phyloP scores from a whole-genome alignment of 371 early-diverging fungal genomes.

The Conidiobolus incongruus region DNA sequence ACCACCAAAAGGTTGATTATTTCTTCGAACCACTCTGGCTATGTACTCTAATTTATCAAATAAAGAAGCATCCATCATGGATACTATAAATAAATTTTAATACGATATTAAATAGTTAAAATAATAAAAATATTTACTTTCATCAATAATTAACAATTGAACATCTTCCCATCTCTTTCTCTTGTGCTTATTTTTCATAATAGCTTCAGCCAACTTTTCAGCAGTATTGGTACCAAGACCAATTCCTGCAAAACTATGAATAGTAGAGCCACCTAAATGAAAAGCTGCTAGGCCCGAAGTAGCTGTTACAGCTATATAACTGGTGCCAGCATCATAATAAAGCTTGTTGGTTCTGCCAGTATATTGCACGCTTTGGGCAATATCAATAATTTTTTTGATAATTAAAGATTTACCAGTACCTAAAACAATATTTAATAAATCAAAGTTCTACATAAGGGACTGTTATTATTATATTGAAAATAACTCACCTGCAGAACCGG shows the following conservation, averaged over 20 bases:
- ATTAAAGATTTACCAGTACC: too few relatives aligned
- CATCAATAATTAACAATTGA: constrained; percentile 49
- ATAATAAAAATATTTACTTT: constrained; percentile 23
- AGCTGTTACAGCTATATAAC: constrained; percentile 2
- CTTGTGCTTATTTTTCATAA: neutral
- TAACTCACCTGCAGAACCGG: constrained; percentile 16
- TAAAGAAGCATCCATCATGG: constrained; percentile 61
- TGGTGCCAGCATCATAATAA: too few relatives aligned
- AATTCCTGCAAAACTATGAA: constrained; percentile 29
- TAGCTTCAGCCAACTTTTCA: neutral
- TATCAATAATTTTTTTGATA: too few relatives aligned
- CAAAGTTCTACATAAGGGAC: too few relatives aligned
- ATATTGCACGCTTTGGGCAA: too few relatives aligned
- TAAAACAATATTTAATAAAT: too few relatives aligned
- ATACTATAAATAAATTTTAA: constrained; percentile 21
- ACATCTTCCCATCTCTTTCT: constrained; percentile 11
- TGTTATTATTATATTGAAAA: too few relatives aligned
- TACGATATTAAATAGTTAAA: neutral
- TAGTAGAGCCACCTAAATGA: constrained; percentile 25
- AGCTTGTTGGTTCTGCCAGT: too few relatives aligned
- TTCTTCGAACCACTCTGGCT: constrained; percentile 27
- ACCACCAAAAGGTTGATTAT: constrained; percentile 54
- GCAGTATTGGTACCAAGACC: constrained; percentile 9
- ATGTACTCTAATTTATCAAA: constrained; percentile 63
- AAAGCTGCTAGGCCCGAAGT: constrained; percentile 12